Percentiles rank a stretch among this genome's conserved stretches.
phyloP scores from a whole-genome alignment of 345 rosid species.

The Reutealis trisperma region DNA sequence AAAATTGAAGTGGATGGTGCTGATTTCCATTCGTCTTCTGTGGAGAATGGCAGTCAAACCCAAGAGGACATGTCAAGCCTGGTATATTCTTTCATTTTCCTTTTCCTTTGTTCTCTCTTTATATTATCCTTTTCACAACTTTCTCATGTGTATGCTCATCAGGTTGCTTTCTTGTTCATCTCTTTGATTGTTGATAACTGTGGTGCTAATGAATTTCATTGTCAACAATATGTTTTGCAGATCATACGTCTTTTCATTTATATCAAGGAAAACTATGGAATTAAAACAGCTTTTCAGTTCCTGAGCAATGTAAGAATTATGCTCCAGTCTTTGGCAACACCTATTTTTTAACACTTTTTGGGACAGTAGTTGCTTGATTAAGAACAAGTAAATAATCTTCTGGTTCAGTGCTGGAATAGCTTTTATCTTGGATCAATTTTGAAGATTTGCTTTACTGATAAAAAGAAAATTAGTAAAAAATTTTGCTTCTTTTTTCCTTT shows the following conservation, averaged over 20 bases:
- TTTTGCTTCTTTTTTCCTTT: not conserved
- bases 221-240: slow-evolving; percentile 49
- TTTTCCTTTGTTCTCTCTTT: slow-evolving; percentile 9
- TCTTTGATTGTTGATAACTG: not conserved
- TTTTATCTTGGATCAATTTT: not conserved
- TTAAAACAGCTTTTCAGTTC: slow-evolving; percentile 79
- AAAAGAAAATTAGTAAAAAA: not conserved
- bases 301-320: slow-evolving; percentile 66
- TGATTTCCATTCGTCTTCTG: slow-evolving; percentile 39
- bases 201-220: slow-evolving; percentile 17
- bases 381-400: not conserved
- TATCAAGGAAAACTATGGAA: slow-evolving; percentile 82
- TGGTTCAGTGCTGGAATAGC: not conserved
- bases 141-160: slow-evolving; percentile 7
- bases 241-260: slow-evolving; percentile 81
- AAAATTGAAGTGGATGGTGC: slow-evolving; percentile 60
- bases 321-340: slow-evolving; percentile 6
- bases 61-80: slow-evolving; percentile 79
- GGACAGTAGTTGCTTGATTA: not conserved
- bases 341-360: not conserved
- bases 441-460: slow-evolving; percentile 5
- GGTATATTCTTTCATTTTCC: slow-evolving; percentile 51
- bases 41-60: slow-evolving; percentile 42
- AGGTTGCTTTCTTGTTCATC: not conserved
- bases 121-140: not conserved